Conservation (phyloP, 345 rosid species). For the Citrus glauca region DNA sequence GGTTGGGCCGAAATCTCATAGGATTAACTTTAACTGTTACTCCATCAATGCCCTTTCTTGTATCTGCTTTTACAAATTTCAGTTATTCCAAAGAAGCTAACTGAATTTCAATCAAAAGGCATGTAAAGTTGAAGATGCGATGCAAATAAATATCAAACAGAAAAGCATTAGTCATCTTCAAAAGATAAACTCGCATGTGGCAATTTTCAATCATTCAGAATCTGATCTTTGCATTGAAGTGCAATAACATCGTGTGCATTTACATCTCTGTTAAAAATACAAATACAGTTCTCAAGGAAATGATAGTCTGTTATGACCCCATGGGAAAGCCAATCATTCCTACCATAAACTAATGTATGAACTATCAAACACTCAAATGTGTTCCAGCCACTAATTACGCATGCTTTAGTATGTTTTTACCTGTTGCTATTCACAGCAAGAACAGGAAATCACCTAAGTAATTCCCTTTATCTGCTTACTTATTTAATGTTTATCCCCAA, state of each 20-base stretch:
- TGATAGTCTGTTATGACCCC: neutral
- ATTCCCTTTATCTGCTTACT: neutral
- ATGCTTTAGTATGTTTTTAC: neutral
- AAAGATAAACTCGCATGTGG: neutral
- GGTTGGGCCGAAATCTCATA: slow-evolving; percentile 83
- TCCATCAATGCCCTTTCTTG: slow-evolving; percentile 16
- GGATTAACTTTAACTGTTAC: slow-evolving; percentile 37
- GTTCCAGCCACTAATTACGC: neutral
- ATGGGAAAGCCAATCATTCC: neutral
- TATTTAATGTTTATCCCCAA: neutral
- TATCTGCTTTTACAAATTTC: slow-evolving; percentile 25
- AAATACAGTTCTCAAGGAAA: neutral
- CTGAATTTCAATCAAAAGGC: neutral
- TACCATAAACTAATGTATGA: neutral
- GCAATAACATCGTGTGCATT: neutral
- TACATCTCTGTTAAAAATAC: neutral
- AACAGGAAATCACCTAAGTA: neutral
- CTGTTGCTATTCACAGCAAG: neutral
- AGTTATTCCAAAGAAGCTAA: neutral
- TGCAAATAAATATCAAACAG: neutral
- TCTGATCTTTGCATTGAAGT: neutral
- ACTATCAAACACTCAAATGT: neutral
- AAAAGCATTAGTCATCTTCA: neutral
- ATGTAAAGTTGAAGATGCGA: neutral
- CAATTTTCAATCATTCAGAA: neutral